Conservation (phyloP, 495 filamentous ascomycete genomes). For the Podospora sp. region DNA sequence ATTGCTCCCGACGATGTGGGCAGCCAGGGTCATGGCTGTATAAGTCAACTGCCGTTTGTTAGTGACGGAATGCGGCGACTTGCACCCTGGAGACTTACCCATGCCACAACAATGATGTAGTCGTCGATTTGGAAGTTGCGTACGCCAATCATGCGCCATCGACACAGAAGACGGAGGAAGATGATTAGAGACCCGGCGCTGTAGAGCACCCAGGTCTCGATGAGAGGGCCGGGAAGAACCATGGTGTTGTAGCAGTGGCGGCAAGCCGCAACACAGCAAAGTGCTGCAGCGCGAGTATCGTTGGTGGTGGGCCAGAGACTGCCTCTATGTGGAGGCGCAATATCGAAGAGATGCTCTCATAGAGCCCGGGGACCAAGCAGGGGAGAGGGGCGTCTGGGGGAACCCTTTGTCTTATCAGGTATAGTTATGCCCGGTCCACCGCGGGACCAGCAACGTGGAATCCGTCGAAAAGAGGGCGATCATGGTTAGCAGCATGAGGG, state of each 20-base stretch:
- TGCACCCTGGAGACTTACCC: conserved; percentile 11
- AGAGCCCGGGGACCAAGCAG: background rate
- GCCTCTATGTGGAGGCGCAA: background rate
- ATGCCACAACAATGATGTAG: conserved; percentile 16
- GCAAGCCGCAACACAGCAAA: background rate
- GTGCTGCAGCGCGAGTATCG: background rate
- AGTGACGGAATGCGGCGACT: background rate
- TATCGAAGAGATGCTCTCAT: background rate
- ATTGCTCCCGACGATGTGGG: conserved; percentile 15
- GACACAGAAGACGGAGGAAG: conserved; percentile 10
- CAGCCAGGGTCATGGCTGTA: conserved; percentile 17
- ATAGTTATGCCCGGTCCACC: background rate
- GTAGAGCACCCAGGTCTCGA: conserved; percentile 20
- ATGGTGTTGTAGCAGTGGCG: background rate
- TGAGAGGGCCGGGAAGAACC: conserved; percentile 14
- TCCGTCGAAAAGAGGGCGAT: background rate
- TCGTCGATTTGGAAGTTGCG: conserved; percentile 17
- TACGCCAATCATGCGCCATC: conserved; percentile 15
- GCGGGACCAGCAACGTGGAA: background rate
- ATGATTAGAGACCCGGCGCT: conserved; percentile 15
- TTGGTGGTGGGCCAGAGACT: background rate
- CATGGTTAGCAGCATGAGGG: background rate
- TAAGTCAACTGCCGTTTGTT: conserved; percentile 7
- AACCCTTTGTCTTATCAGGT: background rate
- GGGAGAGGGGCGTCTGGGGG: background rate